Conservation (phyloP, 1,284 basidiomycete species). For the Paramarasmius palmivorus region DNA sequence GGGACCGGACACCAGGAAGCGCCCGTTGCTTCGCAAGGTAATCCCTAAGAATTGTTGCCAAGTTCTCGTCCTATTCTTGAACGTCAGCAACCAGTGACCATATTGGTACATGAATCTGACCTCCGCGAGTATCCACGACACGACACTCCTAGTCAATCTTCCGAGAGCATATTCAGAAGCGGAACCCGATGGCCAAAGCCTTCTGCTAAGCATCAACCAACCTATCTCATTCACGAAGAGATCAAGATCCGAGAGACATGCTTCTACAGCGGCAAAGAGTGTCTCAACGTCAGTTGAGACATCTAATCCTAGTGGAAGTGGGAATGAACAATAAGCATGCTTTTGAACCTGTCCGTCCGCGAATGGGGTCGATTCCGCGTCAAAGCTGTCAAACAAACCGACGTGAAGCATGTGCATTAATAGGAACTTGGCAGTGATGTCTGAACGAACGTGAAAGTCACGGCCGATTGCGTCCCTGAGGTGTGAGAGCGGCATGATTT, state of each 20-base stretch:
- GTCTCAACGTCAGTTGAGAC: slow-evolving; percentile 71
- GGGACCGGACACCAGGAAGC: slow-evolving; percentile 65
- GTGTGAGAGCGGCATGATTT: slow-evolving; percentile 57
- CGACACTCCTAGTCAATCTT: slow-evolving; percentile 50
- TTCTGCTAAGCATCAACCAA: slow-evolving; percentile 60
- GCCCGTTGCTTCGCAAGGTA: slow-evolving; percentile 52
- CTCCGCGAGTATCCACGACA: slow-evolving; percentile 67
- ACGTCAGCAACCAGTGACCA: too few relatives aligned
- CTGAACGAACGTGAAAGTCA: slow-evolving; percentile 57
- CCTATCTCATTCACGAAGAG: slow-evolving; percentile 75
- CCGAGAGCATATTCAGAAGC: slow-evolving; percentile 66
- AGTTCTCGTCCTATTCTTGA: slow-evolving; percentile 65
- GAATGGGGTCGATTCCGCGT: slow-evolving; percentile 39
- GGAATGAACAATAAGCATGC: slow-evolving; percentile 53
- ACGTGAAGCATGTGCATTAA: slow-evolving; percentile 61
- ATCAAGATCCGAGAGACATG: slow-evolving; percentile 67
- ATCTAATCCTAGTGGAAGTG: slow-evolving; percentile 70
- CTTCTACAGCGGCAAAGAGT: slow-evolving; percentile 70
- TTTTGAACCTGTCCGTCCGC: slow-evolving; percentile 26
- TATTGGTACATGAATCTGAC: too few relatives aligned
- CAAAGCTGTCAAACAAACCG: slow-evolving; percentile 57
- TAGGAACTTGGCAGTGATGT: slow-evolving; percentile 51
- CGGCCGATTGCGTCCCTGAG: slow-evolving; percentile 62
- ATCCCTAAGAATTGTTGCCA: slow-evolving; percentile 63
- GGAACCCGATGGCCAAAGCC: slow-evolving; percentile 73